These are phyloP conservation scores for Podospora pseudocomata DNA, from an alignment of 495 filamentous ascomycete species.

Conservation along the genomic window DNA sequence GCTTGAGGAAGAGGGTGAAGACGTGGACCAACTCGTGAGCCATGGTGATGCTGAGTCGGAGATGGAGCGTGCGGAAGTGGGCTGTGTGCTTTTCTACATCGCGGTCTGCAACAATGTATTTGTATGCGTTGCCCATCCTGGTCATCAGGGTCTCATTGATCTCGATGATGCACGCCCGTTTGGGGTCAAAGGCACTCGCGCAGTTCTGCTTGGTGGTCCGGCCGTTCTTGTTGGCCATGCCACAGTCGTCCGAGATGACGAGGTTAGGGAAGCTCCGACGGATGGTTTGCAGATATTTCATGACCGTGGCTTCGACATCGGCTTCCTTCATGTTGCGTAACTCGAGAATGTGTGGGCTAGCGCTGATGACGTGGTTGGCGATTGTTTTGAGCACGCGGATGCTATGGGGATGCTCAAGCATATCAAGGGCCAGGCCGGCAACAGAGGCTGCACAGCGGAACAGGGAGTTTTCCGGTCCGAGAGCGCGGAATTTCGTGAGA, in stretches of 20 bases:
- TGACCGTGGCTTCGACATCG: background rate
- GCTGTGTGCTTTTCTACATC: background rate
- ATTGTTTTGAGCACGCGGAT: background rate
- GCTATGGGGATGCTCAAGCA: conserved; percentile 1
- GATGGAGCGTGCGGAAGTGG: conserved; percentile 2
- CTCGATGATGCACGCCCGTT: conserved; percentile 2
- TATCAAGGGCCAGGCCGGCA: background rate
- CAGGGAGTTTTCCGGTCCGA: background rate
- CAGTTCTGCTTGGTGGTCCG: conserved; percentile 12
- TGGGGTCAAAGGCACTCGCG: background rate
- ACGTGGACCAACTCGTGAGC: conserved; percentile 14
- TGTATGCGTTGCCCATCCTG: background rate
- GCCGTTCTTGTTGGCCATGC: conserved; percentile 9
- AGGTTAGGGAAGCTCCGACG: conserved; percentile 9
- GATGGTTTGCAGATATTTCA: background rate
- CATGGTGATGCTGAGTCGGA: conserved; percentile 6
- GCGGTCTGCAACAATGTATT: background rate
- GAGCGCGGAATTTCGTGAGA: background rate
- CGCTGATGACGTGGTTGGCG: background rate
- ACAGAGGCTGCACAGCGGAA: background rate
- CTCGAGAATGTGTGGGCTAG: background rate
- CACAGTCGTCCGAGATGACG: conserved; percentile 2
- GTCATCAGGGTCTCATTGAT: conserved; percentile 8
- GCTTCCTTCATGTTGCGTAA: background rate
- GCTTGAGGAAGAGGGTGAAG: background rate